Conservation (phyloP, 2,329 filamentous ascomycete genomes). For the Incumbomyces delicatus region DNA sequence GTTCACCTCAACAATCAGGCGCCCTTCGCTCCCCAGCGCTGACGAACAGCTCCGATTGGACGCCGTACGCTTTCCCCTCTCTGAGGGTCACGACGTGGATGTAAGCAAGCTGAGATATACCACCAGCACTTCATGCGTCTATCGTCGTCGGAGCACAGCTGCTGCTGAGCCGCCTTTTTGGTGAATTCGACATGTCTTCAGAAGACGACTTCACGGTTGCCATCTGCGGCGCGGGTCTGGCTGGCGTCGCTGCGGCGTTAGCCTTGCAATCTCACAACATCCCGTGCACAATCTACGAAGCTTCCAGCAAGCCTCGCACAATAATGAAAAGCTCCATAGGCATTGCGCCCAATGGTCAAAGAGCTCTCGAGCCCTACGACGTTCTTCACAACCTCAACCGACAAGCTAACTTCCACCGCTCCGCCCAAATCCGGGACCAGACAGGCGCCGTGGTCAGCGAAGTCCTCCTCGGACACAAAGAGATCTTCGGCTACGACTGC, state of each 20-base stretch:
- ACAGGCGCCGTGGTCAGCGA: constrained; percentile 5
- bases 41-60: too few species aligned
- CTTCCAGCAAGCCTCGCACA: constrained; percentile 34
- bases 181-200: too few species aligned
- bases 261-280: constrained; percentile 45
- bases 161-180: too few species aligned
- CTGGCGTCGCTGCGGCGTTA: constrained; percentile 47
- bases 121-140: too few species aligned
- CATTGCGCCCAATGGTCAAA: constrained; percentile 50
- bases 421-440: constrained; percentile 38
- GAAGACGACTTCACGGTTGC: constrained; percentile 23
- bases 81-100: too few species aligned
- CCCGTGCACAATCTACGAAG: constrained; percentile 42
- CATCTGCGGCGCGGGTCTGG: constrained; percentile 41
- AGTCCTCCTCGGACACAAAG: constrained; percentile 1
- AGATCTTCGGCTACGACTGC: constrained; percentile 23
- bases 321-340: constrained; percentile 46
- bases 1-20: too few species aligned
- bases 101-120: too few species aligned
- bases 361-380: constrained; percentile 41
- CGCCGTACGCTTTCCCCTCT: too few species aligned
- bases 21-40: too few species aligned
- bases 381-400: constrained; percentile 20
- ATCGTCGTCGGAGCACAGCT: too few species aligned
- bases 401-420: neutral